phyloP scores from a whole-genome alignment of 2,329 filamentous ascomycete species.

The Tolypocladium inflatum region DNA sequence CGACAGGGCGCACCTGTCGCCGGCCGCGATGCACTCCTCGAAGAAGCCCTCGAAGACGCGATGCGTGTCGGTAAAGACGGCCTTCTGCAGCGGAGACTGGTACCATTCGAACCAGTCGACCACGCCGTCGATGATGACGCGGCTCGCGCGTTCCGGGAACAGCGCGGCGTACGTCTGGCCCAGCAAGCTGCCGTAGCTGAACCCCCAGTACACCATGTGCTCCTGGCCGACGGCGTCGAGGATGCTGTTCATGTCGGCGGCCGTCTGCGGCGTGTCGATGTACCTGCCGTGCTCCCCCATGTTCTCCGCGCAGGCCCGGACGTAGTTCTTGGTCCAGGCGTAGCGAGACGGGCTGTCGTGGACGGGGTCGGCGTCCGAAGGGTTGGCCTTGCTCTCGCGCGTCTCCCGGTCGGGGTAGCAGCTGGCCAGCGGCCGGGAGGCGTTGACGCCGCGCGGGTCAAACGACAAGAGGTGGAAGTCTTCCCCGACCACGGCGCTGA shows the following conservation, averaged over 20 bases:
- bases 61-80: constrained; percentile 19
- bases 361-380: constrained; percentile 10
- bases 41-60: constrained; percentile 21
- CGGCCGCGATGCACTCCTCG: constrained; percentile 29
- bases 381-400: constrained; percentile 14
- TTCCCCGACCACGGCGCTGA: constrained; percentile 28
- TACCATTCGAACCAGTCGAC: constrained; percentile 24
- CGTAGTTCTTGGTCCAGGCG: constrained; percentile 30
- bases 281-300: constrained; percentile 34
- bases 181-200: constrained; percentile 31
- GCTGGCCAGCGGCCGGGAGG: constrained; percentile 17
- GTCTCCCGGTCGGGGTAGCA: constrained; percentile 29
- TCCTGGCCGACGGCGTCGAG: constrained; percentile 27
- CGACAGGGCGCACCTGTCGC: constrained; percentile 32
- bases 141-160: constrained; percentile 21
- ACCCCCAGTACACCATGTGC: constrained; percentile 28
- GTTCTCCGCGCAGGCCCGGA: constrained; percentile 29
- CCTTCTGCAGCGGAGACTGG: constrained; percentile 10
- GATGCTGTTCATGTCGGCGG: constrained; percentile 41
- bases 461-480: constrained; percentile 36
- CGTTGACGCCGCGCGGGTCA: constrained; percentile 34
- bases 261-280: constrained; percentile 39
- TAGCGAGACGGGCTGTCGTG: constrained; percentile 28
- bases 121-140: constrained; percentile 27
- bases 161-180: constrained; percentile 30